Percentiles rank a stretch among this genome's conserved stretches.
Conservation (phyloP, 2,329 filamentous ascomycete genomes). For the Zasmidium citrigriseum region DNA sequence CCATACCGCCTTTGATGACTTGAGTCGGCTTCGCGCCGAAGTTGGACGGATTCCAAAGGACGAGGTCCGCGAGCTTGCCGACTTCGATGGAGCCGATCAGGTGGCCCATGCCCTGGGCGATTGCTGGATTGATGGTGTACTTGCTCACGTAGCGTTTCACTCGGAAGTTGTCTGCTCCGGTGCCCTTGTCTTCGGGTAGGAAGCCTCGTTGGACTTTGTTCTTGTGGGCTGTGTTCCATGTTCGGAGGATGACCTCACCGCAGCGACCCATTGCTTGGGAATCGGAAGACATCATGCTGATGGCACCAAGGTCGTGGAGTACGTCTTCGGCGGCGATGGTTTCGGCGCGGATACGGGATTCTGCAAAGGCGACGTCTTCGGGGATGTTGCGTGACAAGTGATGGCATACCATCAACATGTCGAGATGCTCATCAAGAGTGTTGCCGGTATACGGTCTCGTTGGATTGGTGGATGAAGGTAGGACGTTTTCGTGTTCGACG, state of each 20-base stretch:
- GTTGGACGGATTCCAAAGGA: slow-evolving; percentile 80
- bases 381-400: slow-evolving; percentile 90
- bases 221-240: slow-evolving; percentile 97
- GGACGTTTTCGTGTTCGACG: slow-evolving; percentile 83
- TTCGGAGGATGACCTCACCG: slow-evolving; percentile 87
- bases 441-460: slow-evolving; percentile 88
- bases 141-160: slow-evolving; percentile 94
- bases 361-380: slow-evolving; percentile 93
- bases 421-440: slow-evolving; percentile 92
- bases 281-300: slow-evolving; percentile 96
- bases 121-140: slow-evolving; percentile 92
- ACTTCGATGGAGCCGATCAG: slow-evolving; percentile 84
- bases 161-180: slow-evolving; percentile 82
- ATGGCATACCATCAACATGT: slow-evolving; percentile 99
- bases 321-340: slow-evolving; percentile 97
- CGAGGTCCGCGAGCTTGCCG: slow-evolving; percentile 86
- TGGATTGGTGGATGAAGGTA: slow-evolving; percentile 89
- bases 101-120: slow-evolving; percentile 88
- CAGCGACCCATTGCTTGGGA: slow-evolving; percentile 96
- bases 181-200: slow-evolving; percentile 75
- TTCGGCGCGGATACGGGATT: slow-evolving; percentile 90
- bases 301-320: slow-evolving; percentile 89
- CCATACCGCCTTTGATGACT: slow-evolving; percentile 86
- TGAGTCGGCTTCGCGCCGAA: slow-evolving; percentile 84
- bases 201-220: slow-evolving; percentile 83